Base-by-base conservation (phyloP, 345 rosid species). In the Ailanthus altissimus region DNA sequence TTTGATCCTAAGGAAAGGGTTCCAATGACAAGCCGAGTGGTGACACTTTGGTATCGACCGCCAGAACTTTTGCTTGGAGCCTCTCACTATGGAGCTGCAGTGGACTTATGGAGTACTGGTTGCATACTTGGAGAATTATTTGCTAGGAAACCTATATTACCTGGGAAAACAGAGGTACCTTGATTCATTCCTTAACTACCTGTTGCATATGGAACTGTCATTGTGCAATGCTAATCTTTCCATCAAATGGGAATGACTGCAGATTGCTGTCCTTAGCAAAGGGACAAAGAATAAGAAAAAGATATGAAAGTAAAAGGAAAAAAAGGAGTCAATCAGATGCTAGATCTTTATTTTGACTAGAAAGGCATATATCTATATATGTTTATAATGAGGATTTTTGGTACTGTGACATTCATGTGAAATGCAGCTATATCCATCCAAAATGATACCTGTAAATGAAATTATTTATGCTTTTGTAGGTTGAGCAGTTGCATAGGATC, bases 21-120 rank as follows among this genome's bases (percentile, higher is more conserved):
- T 68, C 92, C 88, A 2, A 77, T 93, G 89, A 96, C 99, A 20
- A 93, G 97, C 79, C 97, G 99, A 38, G 99, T 96, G 60, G 98
- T 96, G 83, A 96, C 98, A 32, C 97, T 96, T 51, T 96, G 99
- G 99, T 96, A 96, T 86, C 83, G 99, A 80, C 98, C 98, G 2
- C 99, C 99, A 0, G 98, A 96, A 84, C 98, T 96, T 79, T 88
- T 96, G 28, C 96, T 96, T 65, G 99, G 99, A 79, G 91, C 98
- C 76, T 81, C 90, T 77, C 87, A 77, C 65, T 96, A 96, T 76
- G 93, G 93, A 70, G 91, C 89, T 62, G 93, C 95, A 40, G 92
- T 96, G 72, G 99, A 96, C 87, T 80, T 96, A 70, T 96, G 99
- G 99, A 96, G 99, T 72, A 78, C 93, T 47, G 99, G 99, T 65